Percentiles rank a stretch among this genome's conserved stretches.
phyloP scores from a whole-genome alignment of 2,329 filamentous ascomycete species.

The Elsinoe arachidis region DNA sequence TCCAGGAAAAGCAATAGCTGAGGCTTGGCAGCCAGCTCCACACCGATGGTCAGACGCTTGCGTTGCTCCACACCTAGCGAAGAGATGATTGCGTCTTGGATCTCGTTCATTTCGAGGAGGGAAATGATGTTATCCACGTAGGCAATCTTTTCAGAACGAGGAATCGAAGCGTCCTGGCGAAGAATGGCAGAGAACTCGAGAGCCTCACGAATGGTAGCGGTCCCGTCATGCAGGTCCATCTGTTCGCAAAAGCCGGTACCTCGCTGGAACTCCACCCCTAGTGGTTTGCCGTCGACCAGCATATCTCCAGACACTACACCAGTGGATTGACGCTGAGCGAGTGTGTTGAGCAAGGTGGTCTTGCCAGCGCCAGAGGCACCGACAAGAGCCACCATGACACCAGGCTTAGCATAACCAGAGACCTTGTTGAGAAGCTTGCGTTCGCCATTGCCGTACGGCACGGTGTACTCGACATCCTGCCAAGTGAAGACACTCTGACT shows the following conservation, averaged over 20 bases:
- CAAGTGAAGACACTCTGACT: slow-evolving; percentile 63
- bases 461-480: slow-evolving; percentile 61
- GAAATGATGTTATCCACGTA: slow-evolving; percentile 61
- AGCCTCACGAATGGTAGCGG: slow-evolving; percentile 58
- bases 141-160: slow-evolving; percentile 53
- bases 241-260: slow-evolving; percentile 65
- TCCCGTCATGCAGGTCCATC: slow-evolving; percentile 61
- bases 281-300: slow-evolving; percentile 58
- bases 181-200: slow-evolving; percentile 61
- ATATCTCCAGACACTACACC: slow-evolving; percentile 60
- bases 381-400: slow-evolving; percentile 71
- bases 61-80: slow-evolving; percentile 60
- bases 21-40: slow-evolving; percentile 63
- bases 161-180: slow-evolving; percentile 48
- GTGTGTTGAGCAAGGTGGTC: slow-evolving; percentile 70
- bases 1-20: slow-evolving; percentile 61
- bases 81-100: slow-evolving; percentile 58
- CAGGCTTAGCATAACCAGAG: slow-evolving; percentile 70
- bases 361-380: slow-evolving; percentile 77
- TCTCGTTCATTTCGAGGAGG: slow-evolving; percentile 54
- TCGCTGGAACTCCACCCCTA: slow-evolving; percentile 57
- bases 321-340: slow-evolving; percentile 61
- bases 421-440: slow-evolving; percentile 59
- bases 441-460: slow-evolving; percentile 57
- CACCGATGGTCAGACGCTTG: slow-evolving; percentile 65